Conservation (phyloP, 75 land plant species). For the Adiantum capillusveneris region DNA sequence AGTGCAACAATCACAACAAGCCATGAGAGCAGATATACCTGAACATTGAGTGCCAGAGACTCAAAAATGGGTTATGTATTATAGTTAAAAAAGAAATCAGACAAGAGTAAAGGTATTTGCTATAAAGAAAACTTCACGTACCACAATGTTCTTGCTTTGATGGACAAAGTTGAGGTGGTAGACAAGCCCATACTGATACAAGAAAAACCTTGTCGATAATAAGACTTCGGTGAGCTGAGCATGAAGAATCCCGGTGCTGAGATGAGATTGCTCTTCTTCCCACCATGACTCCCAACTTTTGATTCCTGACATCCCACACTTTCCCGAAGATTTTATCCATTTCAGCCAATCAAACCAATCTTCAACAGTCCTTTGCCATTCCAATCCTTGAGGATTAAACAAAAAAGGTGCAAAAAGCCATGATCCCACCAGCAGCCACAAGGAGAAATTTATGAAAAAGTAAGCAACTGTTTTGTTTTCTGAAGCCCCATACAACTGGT, state of each 20-base stretch:
- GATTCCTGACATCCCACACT: slow-evolving; percentile 79
- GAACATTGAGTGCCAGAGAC: too few species aligned
- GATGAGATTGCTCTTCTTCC: slow-evolving; percentile 91
- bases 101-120: too few species aligned
- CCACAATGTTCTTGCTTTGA: slow-evolving; percentile 49
- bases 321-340: slow-evolving; percentile 91
- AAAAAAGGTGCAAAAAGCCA: slow-evolving; percentile 98
- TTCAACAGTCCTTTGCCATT: slow-evolving; percentile 99
- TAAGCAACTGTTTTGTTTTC: slow-evolving; percentile 34
- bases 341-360: slow-evolving; percentile 96
- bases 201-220: slow-evolving; percentile 68
- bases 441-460: slow-evolving; percentile 68
- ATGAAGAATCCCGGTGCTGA: too few species aligned
- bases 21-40: too few species aligned
- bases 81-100: too few species aligned
- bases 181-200: slow-evolving; percentile 93
- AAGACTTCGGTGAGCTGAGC: slow-evolving; percentile 60
- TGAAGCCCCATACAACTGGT: slow-evolving; percentile 84
- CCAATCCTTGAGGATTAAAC: slow-evolving; percentile 97
- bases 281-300: slow-evolving; percentile 99
- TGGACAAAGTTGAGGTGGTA: slow-evolving; percentile 57
- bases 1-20: too few species aligned
- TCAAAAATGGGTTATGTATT: too few species aligned
- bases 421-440: slow-evolving; percentile 92
- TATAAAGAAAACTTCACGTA: too few species aligned